Evolutionary conservation across 1,284 basidiomycete genomes (phyloP), one percentile per base, ranked within the genome.

Genomic region (Microbotryum violaceum): DNA sequence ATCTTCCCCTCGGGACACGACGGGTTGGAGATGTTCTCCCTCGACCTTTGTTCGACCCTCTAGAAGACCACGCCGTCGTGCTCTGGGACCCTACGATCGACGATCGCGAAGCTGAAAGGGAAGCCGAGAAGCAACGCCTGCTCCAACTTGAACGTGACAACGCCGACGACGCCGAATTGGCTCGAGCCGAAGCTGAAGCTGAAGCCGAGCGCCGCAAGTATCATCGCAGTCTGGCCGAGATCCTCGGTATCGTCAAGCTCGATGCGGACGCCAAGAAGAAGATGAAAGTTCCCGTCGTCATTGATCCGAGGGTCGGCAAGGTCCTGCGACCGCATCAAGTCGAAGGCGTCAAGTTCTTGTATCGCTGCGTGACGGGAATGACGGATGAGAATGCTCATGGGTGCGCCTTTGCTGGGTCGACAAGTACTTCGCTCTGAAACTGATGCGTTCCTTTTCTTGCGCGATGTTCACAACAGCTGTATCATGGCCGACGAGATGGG

Each of bases 401-500:
- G 63, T 76, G 65, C 21, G 73, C 66, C 16, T 6, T 21, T 42
- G 12, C 52, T 16, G 14, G 12, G 6, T 18, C 25, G 16, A 23
- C 23, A 6, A 9, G 49, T 18, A 31, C 60, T 23, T 23, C 57
- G 20, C 49, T 31, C 18, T 20, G n/a, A 21, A 33, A 25, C n/a
- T 18, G 37, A 16, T 6, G 47, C 27, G 37, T 4, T 29, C 20
- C n/a, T 10, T n/a, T 6, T 8, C 23, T 4, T 21, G 7, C 3
- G 3, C 31, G 12, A 29, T n/a, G 37, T 45, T 9, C 21, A 49
- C 27, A 48, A 18, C 57, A 75, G 78, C 0, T 97, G 91, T 72
- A 98, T 98, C 74, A 93, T 98, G 88, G 94, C 96, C 0, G 94
- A 98, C 74, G 94, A 97, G 77, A 98, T 98, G 94, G 94, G 96